Evolutionary conservation across 2,329 filamentous ascomycete genomes (phyloP), one percentile per base, ranked within the genome.

Genomic region (Tricladium varicosporioides): DNA sequence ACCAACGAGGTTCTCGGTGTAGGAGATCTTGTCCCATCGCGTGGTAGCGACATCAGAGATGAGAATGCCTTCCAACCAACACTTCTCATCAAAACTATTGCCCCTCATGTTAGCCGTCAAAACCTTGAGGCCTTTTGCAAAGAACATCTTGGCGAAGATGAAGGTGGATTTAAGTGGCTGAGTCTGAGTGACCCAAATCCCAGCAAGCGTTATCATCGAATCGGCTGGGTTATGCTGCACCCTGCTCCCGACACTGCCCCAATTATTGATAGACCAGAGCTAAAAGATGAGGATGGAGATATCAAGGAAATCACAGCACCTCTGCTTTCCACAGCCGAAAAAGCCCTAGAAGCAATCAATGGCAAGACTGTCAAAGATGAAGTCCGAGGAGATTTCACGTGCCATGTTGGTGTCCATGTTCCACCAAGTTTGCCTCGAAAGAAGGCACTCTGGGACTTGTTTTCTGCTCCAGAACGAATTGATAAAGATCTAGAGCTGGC

Each of bases 171-270:
- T 77, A 95, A 93, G 70, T 97, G 93, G 86, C 80, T 99, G 5
- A 97, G 93, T 33, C 81, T 99, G 50, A 97, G 92, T 64, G 94
- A 99, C 67, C 94, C 94, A 0, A 99, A 99, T 69, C 94, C 94
- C 1, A 88, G 91, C 68, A 99, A 99, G 76, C 89, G 96, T 62
- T 99, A 92, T 69, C 94, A 99, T 71, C 88, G 94, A 18, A 97
- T 99, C 73, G 94, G 94, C 18, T 99, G 95, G 93, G 95, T 99
- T 59, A 94, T 97, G 82, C 81, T 99, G 9, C 89, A 97, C 68
- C 88, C 91, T 14, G 85, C 85, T 13, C 80, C 88, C 0, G 90
- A 95, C 55, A 78, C 81, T 18, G 75, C 80, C 5, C 78, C 82
- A 48, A 80, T 85, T 11, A 77, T 86, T 58, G 90, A 95, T 65